Evolutionary conservation across 2,329 filamentous ascomycete species (phyloP).

Genomic region (Clonostachys solani): DNA sequence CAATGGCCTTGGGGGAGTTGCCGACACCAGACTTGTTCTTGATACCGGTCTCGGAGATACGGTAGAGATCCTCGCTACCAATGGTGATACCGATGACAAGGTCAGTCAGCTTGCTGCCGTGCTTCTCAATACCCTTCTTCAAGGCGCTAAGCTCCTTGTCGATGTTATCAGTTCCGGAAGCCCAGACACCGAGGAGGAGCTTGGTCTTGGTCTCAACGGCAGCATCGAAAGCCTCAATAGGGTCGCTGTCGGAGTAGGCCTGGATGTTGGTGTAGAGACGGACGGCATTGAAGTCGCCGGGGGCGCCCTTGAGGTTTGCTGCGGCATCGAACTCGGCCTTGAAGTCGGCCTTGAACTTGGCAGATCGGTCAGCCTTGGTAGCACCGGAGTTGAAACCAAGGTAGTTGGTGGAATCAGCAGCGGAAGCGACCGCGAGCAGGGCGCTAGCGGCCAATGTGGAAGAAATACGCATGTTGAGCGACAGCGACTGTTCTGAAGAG

Average conservation of each 20-base stretch:
- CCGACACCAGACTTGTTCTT: slow-evolving; percentile 60
- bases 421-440: slow-evolving; percentile 32
- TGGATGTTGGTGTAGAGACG: slow-evolving; percentile 67
- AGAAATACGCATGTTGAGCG: slow-evolving; percentile 31
- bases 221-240: slow-evolving; percentile 75
- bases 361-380: slow-evolving; percentile 37
- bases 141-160: slow-evolving; percentile 57
- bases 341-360: slow-evolving; percentile 49
- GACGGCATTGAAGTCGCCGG: slow-evolving; percentile 52
- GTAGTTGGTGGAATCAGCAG: slow-evolving; percentile 37
- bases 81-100: slow-evolving; percentile 63
- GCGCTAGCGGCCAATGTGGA: slow-evolving; percentile 28
- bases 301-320: slow-evolving; percentile 28
- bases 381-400: slow-evolving; percentile 50
- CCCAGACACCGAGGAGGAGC: slow-evolving; percentile 63
- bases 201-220: slow-evolving; percentile 56
- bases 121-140: slow-evolving; percentile 46
- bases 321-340: slow-evolving; percentile 37
- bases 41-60: slow-evolving; percentile 55
- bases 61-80: slow-evolving; percentile 65
- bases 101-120: slow-evolving; percentile 46
- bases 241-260: slow-evolving; percentile 65
- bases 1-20: slow-evolving; percentile 51
- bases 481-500: too few relatives aligned
- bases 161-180: slow-evolving; percentile 49